phyloP scores from a whole-genome alignment of 2,329 filamentous ascomycete species.

The Phoma sp. region DNA sequence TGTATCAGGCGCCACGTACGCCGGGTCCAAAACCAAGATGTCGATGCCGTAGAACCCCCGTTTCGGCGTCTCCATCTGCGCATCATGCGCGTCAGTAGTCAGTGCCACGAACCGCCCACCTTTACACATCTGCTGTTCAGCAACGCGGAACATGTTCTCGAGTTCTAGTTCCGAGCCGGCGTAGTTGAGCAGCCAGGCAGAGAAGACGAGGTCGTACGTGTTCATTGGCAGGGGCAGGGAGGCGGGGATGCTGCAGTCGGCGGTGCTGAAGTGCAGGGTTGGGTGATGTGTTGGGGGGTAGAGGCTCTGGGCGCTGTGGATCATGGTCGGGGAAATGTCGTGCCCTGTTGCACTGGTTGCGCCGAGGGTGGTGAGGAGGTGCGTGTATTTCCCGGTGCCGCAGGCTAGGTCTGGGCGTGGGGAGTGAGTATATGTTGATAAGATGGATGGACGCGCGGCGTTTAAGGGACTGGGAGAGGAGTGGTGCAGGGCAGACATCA shows the following conservation, averaged over 20 bases:
- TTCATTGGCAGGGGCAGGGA: background rate
- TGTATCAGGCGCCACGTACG: slow-evolving; percentile 26
- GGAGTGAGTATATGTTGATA: no score
- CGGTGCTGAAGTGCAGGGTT: slow-evolving; percentile 27
- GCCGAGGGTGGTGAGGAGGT: slow-evolving; percentile 31
- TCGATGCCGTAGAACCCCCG: slow-evolving; percentile 34
- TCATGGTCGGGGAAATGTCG: slow-evolving; percentile 40
- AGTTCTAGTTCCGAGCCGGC: slow-evolving; percentile 32
- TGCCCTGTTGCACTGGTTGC: slow-evolving; percentile 29
- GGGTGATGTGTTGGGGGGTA: slow-evolving; percentile 25
- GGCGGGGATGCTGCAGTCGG: slow-evolving; percentile 32
- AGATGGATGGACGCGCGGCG: no score
- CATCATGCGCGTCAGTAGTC: slow-evolving; percentile 33
- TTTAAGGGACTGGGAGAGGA: no score
- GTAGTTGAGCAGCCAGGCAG: slow-evolving; percentile 43
- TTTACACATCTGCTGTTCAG: slow-evolving; percentile 21
- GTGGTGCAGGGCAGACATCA: no score
- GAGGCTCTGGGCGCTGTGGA: slow-evolving; percentile 24
- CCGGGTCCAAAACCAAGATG: slow-evolving; percentile 26
- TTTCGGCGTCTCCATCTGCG: slow-evolving; percentile 23
- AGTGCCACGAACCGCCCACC: slow-evolving; percentile 32
- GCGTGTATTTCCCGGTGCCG: slow-evolving; percentile 37
- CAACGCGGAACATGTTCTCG: slow-evolving; percentile 32
- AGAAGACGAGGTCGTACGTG: slow-evolving; percentile 37
- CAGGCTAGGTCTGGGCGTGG: slow-evolving; percentile 36